Evolutionary conservation across 2,329 filamentous ascomycete genomes (phyloP).

Genomic region (Fusarium albosuccineum): DNA sequence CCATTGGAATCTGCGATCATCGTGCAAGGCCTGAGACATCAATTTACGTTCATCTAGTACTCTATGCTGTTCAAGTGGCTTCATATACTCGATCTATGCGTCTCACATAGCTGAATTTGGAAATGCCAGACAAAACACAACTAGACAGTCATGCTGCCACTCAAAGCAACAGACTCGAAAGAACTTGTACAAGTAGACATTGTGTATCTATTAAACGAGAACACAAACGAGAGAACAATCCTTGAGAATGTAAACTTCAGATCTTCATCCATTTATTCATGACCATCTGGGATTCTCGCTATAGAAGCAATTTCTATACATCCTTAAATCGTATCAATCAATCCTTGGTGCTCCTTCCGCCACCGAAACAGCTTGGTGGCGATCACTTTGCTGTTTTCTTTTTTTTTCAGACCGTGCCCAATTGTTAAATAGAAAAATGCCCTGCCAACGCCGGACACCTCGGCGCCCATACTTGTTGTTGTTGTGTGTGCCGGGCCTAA

Average conservation of each 20-base stretch:
- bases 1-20: too few species aligned
- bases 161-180: too few species aligned
- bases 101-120: too few species aligned
- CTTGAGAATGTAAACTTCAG: not conserved
- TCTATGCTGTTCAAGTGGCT: too few species aligned
- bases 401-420: constrained; percentile 37
- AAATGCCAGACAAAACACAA: too few species aligned
- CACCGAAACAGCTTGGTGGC: constrained; percentile 16
- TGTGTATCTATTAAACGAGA: too few species aligned
- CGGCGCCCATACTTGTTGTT: constrained; percentile 12
- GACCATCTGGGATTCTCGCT: constrained; percentile 28
- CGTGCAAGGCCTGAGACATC: too few species aligned
- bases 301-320: constrained; percentile 33
- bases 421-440: constrained; percentile 37
- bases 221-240: too few species aligned
- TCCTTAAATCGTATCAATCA: constrained; percentile 29
- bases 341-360: constrained; percentile 14
- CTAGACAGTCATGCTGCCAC: too few species aligned
- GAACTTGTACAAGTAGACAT: too few species aligned
- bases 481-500: constrained; percentile 15
- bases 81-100: too few species aligned
- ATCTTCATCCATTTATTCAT: constrained; percentile 40
- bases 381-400: constrained; percentile 10
- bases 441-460: constrained; percentile 41
- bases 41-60: too few species aligned